Conservation (phyloP, 2,329 filamentous ascomycete species). For the Delphinella strobiligena region DNA sequence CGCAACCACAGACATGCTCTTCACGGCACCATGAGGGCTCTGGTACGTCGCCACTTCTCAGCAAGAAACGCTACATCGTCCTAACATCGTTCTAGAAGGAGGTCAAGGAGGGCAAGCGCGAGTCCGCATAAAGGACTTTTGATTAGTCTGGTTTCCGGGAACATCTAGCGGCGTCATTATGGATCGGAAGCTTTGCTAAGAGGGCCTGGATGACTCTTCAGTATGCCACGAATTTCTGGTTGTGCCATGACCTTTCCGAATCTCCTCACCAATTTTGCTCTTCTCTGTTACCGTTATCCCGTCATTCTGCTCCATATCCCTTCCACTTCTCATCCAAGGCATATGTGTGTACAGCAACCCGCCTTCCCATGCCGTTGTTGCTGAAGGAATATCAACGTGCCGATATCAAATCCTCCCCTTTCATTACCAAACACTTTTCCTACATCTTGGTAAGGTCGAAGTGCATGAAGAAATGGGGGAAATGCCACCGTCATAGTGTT, state of each 20-base stretch:
- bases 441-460: slow-evolving; percentile 37
- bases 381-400: slow-evolving; percentile 56
- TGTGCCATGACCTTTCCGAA: slow-evolving; percentile 4
- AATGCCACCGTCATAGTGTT: slow-evolving; percentile 22
- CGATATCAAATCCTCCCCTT: slow-evolving; percentile 44
- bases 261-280: neutral
- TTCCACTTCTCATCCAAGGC: slow-evolving; percentile 30
- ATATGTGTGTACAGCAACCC: slow-evolving; percentile 63
- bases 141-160: neutral
- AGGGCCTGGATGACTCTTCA: slow-evolving; percentile 6
- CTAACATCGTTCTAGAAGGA: slow-evolving; percentile 60
- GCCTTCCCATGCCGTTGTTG: slow-evolving; percentile 46
- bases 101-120: slow-evolving; percentile 90
- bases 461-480: slow-evolving; percentile 55
- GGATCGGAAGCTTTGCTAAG: slow-evolving; percentile 10
- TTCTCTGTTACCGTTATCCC: neutral
- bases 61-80: neutral
- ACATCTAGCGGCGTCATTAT: slow-evolving; percentile 6
- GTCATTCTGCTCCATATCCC: slow-evolving; percentile 2
- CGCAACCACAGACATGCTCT: slow-evolving; percentile 99
- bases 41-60: slow-evolving; percentile 53
- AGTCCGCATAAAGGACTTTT: slow-evolving; percentile 54
- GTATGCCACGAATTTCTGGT: slow-evolving; percentile 10
- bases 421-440: slow-evolving; percentile 57
- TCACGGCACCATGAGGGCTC: slow-evolving; percentile 94